Evolutionary conservation across 2,329 filamentous ascomycete genomes (phyloP), one percentile per base, ranked within the genome.

Genomic region (Aspergillus aculeatus): DNA sequence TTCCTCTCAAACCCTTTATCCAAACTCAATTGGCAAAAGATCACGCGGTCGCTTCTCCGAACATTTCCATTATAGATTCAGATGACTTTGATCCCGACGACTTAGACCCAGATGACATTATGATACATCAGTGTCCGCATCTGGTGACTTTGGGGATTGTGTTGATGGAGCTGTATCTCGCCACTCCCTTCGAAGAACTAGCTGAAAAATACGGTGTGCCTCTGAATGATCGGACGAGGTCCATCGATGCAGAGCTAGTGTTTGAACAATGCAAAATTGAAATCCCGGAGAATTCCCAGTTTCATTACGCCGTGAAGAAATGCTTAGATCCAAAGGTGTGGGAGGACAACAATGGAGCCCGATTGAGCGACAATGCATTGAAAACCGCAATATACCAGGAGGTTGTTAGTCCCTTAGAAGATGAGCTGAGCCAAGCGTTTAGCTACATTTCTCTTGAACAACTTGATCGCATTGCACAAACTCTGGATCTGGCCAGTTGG

Each of bases 141-240:
- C n/a, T 60, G 50, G 47, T 57, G 19, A 60, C 57, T 54, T 29
- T 60, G 24, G 54, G 54, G 2, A 57, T 57, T 12, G 50, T 60
- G 29, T 21, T 60, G 16, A 60, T 57, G 54, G 58, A 60, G 35
- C 29, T 60, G 14, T 60, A 60, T 47, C 32, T 60, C n/a, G 58
- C 58, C 12, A 48, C 47, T 5, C 35, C 29, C 32, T 48, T 38
- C 12, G 53, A 53, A 10, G 52, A 56, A 52, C 47, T 23, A 12
- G 16, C 51, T 6, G 44, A 51, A 16, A 29, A 57, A 21, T 54
- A 41, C 49, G 50, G 47, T 5, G 26, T 10, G 3, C 3, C 26
- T 29, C 4, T 50, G 14, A 54, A 57, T 23, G 44, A 49, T 23
- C 57, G 57, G 11, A 54, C 54, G n/a, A 14, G 50, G 23, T 57